Evolutionary conservation across 2,329 filamentous ascomycete species (phyloP), one percentile per base, ranked within the genome.

Genomic region (Alternaria alternata): DNA sequence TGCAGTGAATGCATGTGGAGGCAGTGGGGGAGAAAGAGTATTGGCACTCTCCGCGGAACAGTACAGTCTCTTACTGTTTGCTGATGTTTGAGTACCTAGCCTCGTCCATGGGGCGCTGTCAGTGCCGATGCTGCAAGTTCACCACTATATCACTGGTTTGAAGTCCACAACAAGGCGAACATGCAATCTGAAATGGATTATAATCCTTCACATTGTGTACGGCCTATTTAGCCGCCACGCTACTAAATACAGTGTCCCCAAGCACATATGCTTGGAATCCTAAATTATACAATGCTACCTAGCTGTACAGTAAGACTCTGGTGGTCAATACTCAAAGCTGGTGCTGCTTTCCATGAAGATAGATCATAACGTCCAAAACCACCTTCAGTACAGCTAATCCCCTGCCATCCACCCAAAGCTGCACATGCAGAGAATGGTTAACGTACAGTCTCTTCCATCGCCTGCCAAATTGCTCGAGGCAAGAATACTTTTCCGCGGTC

Each of bases 271-370:
- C 56, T 43, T 54, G 28, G 12, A 56, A 59, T 61, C 53, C 59
- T 61, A 62, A 54, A 66, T 61, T 64, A 67, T 65, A 70, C 64
- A 68, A 65, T 44, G 60, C 60, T 53, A 59, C 57, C 48, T 42
- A 54, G 49, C 54, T 57, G 51, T 53, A 57, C 47, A 42, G 41
- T 47, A 55, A 38, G 38, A 51, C 9, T 18, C 9, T 42, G 11
- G 28, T 32, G 39, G 28, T 36, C 24, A 24, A 48, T 49, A 54
- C 46, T 16, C 30, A 44, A 41, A 51, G 46, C 49, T 55, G 53
- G 62, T 38, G 51, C 38, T 44, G 51, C 38, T 44, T 22, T 51
- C 39, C 36, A 22, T 47, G 41, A 57, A 42, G 47, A 58, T 47
- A 53, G 38, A 51, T 30, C 49, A 38, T 38, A 48, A 26, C 59